A percentile compares a stretch with the other conserved stretches of the same genome.
Evolutionary conservation across 2,329 filamentous ascomycete genomes (phyloP).

Genomic region (Trichoderma koningii): DNA sequence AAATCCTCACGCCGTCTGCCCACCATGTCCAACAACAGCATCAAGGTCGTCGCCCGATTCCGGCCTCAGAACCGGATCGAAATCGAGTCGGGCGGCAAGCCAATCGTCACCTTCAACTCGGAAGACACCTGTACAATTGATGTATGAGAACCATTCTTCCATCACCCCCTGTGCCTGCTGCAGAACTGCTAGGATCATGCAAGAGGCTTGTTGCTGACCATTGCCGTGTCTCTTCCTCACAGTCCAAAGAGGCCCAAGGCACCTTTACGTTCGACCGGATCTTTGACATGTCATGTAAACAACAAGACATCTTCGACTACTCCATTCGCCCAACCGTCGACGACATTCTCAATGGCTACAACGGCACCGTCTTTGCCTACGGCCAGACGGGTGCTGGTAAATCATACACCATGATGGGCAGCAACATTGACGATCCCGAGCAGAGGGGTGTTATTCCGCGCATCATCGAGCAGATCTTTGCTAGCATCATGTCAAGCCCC

Average conservation of each 20-base stretch:
- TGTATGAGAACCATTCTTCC: too few relatives aligned
- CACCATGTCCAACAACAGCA: conserved; percentile 64
- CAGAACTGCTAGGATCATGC: background rate
- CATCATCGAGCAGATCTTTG: conserved; percentile 97
- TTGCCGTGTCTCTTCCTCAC: conserved; percentile 42
- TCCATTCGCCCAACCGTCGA: conserved; percentile 95
- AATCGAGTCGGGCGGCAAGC: conserved; percentile 83
- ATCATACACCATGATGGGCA: conserved; percentile 86
- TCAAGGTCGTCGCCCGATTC: conserved; percentile 95
- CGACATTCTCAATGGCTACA: conserved; percentile 98
- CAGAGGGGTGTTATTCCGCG: conserved; percentile 93
- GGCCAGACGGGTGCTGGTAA: conserved; percentile 98
- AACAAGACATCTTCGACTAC: conserved; percentile 96
- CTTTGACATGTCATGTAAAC: conserved; percentile 89
- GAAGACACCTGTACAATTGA: conserved; percentile 86
- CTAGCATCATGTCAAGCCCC: conserved; percentile 88
- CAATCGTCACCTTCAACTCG: conserved; percentile 85
- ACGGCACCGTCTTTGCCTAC: conserved; percentile 98
- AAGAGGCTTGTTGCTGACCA: background rate
- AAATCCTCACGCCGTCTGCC: conserved; percentile 30
- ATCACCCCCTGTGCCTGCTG: background rate
- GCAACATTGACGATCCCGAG: conserved; percentile 86
- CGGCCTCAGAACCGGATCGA: conserved; percentile 96
- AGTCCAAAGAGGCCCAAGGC: conserved; percentile 82
- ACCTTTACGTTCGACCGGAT: conserved; percentile 97